Conservation (phyloP, 192 early-diverging fungal genomes). For the Piromyces finnis region DNA sequence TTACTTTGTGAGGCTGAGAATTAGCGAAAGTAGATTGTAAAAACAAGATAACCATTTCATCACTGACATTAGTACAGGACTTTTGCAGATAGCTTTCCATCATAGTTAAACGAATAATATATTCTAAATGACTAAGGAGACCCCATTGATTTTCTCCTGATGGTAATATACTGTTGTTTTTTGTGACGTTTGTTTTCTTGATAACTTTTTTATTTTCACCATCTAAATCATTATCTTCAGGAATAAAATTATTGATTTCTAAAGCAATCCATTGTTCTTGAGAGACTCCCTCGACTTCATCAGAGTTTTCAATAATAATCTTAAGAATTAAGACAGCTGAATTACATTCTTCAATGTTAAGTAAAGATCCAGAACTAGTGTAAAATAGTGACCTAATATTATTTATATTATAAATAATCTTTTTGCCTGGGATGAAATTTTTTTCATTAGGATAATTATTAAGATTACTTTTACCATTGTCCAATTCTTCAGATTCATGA, state of each 20-base stretch:
- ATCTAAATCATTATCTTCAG: not conserved
- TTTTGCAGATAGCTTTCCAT: not conserved
- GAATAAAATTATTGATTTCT: not conserved
- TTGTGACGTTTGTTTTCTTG: too few relatives aligned
- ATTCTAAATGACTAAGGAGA: not conserved
- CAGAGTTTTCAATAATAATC: conserved; percentile 10
- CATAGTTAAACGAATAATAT: not conserved
- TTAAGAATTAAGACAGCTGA: conserved; percentile 54
- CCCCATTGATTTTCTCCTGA: not conserved
- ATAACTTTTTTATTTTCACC: not conserved
- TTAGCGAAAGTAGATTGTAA: not conserved
- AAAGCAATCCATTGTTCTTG: not conserved
- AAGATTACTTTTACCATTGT: conserved; percentile 5
- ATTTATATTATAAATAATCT: conserved; percentile 15
- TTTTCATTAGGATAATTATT: conserved; percentile 7
- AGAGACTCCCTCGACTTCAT: not conserved
- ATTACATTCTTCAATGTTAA: conserved; percentile 56
- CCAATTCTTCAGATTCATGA: conserved; percentile 47
- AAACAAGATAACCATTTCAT: not conserved
- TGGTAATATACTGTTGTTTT: too few relatives aligned
- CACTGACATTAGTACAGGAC: not conserved
- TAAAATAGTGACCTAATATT: conserved; percentile 44
- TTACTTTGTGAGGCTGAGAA: not conserved
- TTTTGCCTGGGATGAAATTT: conserved; percentile 10
- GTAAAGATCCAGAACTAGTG: conserved; percentile 44